Evolutionary conservation across 2,329 filamentous ascomycete genomes (phyloP).

Genomic region (Fusarium brachygibbosum): DNA sequence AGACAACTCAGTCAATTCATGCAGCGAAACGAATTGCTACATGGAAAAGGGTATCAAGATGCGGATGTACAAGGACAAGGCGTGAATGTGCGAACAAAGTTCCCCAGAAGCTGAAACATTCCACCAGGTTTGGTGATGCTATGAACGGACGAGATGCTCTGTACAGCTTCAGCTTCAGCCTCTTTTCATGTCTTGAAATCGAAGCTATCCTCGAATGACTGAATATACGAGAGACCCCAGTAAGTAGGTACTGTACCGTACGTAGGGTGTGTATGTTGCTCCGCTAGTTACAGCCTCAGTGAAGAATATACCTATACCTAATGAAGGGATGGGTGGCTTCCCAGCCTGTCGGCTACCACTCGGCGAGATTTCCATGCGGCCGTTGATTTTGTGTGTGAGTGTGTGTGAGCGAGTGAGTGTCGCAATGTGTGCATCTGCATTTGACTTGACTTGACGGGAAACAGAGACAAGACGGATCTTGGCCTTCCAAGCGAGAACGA

Average conservation of each 20-base stretch:
- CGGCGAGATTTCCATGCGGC: slow-evolving; percentile 43
- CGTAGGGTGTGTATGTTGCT: not conserved
- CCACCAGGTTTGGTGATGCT: slow-evolving; percentile 6
- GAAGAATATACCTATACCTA: not conserved
- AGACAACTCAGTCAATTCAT: slow-evolving; percentile 7
- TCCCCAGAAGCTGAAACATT: slow-evolving; percentile 23
- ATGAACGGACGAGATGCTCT: not conserved
- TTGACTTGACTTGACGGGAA: not conserved
- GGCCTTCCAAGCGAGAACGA: not conserved
- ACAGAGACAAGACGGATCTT: slow-evolving; percentile 7
- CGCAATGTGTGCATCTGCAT: slow-evolving; percentile 10
- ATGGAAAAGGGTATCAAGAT: slow-evolving; percentile 27
- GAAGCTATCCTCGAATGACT: slow-evolving; percentile 6
- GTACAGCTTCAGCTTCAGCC: slow-evolving; percentile 4
- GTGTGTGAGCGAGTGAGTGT: slow-evolving; percentile 23
- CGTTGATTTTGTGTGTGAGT: slow-evolving; percentile 1
- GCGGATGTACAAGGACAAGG: slow-evolving; percentile 15
- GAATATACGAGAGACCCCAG: not conserved
- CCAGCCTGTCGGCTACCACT: slow-evolving; percentile 43
- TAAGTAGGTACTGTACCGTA: no score
- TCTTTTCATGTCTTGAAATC: not conserved
- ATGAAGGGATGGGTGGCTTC: slow-evolving; percentile 2
- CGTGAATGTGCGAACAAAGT: slow-evolving; percentile 21
- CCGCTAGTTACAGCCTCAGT: slow-evolving; percentile 36
- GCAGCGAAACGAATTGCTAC: slow-evolving; percentile 14